Base-by-base conservation (phyloP, 257 asterid species). In the Plantago elongata region DNA sequence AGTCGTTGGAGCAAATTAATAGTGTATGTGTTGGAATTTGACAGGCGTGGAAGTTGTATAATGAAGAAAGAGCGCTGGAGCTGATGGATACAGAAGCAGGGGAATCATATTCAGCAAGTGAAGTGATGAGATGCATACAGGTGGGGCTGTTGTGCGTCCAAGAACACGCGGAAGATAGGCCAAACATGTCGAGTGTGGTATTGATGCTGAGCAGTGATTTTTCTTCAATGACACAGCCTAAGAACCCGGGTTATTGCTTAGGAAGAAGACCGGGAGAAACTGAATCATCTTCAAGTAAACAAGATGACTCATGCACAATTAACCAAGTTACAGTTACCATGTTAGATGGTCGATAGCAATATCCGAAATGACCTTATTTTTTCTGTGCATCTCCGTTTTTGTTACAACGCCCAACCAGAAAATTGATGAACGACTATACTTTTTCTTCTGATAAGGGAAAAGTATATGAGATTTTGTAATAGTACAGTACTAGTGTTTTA, bases 111-210 rank as follows among this genome's bases (percentile, higher is more conserved):
- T 69, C 79, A 4, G 75, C 66, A 1, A 60, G 66, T 55, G 86
- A 87, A 65, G 86, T 74, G 13, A 70, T 72, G 82, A 75, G 95
- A 78, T 87, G 95, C 80, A 78, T 84, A 73, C 90, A 84, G 29
- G 83, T 84, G 1, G 95, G 90, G 14, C 76, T 87, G 1, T 57
- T 87, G 66, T 87, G 95, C 68, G 95, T 87, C 27, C 93, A 87
- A 56, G 90, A 87, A 46, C 84, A 75, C n/a, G 83, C 84, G 0
- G 88, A 84, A 56, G 93, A 87, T 40, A 66, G 95, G 54, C 95
- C 95, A 1, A 80, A 70, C 45, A 87, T 87, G 95, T 79, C 89
- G 5, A 75, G 75, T 5, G 88, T 78, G 2, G 77, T 87, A 0
- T 27, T 82, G 40, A 84, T 82, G 93, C 47, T 87, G 29, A 80